Evolutionary conservation across 2,329 filamentous ascomycete species (phyloP).

Genomic region (Chlorencoelia australis): DNA sequence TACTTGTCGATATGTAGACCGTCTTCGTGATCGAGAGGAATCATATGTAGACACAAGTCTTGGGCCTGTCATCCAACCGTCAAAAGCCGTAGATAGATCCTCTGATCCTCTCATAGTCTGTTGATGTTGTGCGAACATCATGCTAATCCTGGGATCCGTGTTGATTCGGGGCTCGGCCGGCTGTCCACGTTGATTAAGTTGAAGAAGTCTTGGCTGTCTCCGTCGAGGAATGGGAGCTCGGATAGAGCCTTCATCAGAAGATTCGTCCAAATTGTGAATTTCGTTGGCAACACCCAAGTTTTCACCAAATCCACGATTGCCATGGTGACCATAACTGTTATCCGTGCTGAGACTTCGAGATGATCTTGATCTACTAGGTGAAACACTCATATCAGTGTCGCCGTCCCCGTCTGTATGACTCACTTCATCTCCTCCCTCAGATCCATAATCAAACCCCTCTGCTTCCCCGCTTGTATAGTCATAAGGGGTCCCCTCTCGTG

Average conservation of each 20-base stretch:
- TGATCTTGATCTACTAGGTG: constrained; percentile 13
- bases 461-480: constrained; percentile 1
- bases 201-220: constrained; percentile 13
- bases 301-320: no score
- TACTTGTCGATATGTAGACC: no score
- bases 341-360: constrained; percentile 7
- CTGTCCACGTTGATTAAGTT: constrained; percentile 15
- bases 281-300: constrained; percentile 19
- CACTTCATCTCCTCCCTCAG: not conserved
- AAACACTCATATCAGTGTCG: constrained; percentile 28
- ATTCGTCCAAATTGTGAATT: constrained; percentile 19
- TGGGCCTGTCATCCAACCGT: no score
- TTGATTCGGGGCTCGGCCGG: no score
- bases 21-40: no score
- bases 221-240: constrained; percentile 16
- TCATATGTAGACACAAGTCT: no score
- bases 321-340: constrained; percentile 3
- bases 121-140: constrained; percentile 26
- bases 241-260: constrained; percentile 21
- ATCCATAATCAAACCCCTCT: not conserved
- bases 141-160: constrained; percentile 24
- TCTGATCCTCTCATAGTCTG: constrained; percentile 6
- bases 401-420: constrained; percentile 26
- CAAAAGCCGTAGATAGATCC: not conserved
- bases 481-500: not conserved